Evolutionary conservation across 345 rosid species (phyloP), one percentile per base, ranked within the genome.

Genomic region (Streptanthus diversifolius): DNA sequence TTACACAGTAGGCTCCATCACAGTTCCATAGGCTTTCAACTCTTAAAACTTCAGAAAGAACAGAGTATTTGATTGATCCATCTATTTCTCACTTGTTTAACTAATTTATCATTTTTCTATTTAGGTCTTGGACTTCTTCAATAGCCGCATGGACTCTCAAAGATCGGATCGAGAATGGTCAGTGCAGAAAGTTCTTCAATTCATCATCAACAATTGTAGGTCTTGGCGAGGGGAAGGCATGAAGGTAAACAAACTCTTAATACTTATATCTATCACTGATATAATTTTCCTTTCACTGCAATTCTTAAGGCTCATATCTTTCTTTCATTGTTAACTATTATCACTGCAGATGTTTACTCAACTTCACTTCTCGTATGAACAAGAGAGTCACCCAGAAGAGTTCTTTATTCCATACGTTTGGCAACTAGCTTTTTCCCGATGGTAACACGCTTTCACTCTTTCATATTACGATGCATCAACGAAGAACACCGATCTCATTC

Each of bases 331-430:
- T 40, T 19, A 33, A 40, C 54, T 51, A 44, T 67, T 35, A 33
- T 58, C 8, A 32, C 25, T 37, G 6, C 90, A 95, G 99, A 87
- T 95, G 93, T 95, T 95, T 79, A 91, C 96, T 63, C 95, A 90
- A 56, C 83, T 95, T 73, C 92, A 89, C 74, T 95, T 95, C 83
- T 91, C 99, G 18, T 95, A 95, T 24, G 99, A 95, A 67, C 99
- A 95, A 90, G 97, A 95, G 84, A 87, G 95, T 74, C 93, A 95
- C 73, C 92, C 99, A 0, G 97, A 95, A 82, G 99, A 91, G 81
- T 95, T 95, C 80, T 95, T 95, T 66, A 87, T 88, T 52, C 99
- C 99, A 60, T 95, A 91, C 37, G 82, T 95, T 45, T 95, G 99
- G 98, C 92, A 81, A 70, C 83, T 95, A 36, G 87, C 87, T 40